Evolutionary conservation across 495 filamentous ascomycete genomes (phyloP).

Genomic region (Chaetomidium leptoderma): DNA sequence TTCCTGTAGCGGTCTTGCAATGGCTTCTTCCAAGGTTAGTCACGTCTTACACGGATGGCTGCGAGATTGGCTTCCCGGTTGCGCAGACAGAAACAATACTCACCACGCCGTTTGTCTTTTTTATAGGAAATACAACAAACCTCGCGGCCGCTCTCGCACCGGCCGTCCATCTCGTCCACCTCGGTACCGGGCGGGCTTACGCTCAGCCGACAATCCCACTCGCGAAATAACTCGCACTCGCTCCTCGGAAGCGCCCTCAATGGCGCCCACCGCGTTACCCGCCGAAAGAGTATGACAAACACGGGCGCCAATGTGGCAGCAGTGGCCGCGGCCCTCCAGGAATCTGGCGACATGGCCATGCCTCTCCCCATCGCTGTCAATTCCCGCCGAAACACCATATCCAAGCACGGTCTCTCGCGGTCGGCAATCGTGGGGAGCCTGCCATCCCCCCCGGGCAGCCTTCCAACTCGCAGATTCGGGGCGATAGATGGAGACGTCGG

Average conservation of each 20-base stretch:
- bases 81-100: constrained; percentile 30
- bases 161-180: constrained; percentile 44
- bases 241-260: constrained; percentile 66
- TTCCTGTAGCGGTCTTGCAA: constrained; percentile 34
- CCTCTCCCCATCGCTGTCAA: constrained; percentile 48
- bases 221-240: constrained; percentile 78
- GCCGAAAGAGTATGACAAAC: constrained; percentile 87
- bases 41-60: constrained; percentile 23
- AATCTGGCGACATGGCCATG: constrained; percentile 52
- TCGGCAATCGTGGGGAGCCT: constrained; percentile 50
- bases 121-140: constrained; percentile 49
- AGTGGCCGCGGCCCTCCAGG: constrained; percentile 63
- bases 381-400: constrained; percentile 50
- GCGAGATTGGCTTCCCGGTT: constrained; percentile 25
- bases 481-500: constrained; percentile 37
- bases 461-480: constrained; percentile 43
- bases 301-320: constrained; percentile 67
- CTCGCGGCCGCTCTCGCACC: constrained; percentile 48
- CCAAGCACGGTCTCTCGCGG: constrained; percentile 41
- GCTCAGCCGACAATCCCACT: constrained; percentile 50
- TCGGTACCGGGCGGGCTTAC: constrained; percentile 38
- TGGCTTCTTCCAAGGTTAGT: constrained; percentile 53
- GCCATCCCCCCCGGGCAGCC: constrained; percentile 52
- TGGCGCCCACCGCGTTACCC: constrained; percentile 76
- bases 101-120: constrained; percentile 30